Conservation (phyloP, 169 alveolate species). For the Babesia ovis region DNA sequence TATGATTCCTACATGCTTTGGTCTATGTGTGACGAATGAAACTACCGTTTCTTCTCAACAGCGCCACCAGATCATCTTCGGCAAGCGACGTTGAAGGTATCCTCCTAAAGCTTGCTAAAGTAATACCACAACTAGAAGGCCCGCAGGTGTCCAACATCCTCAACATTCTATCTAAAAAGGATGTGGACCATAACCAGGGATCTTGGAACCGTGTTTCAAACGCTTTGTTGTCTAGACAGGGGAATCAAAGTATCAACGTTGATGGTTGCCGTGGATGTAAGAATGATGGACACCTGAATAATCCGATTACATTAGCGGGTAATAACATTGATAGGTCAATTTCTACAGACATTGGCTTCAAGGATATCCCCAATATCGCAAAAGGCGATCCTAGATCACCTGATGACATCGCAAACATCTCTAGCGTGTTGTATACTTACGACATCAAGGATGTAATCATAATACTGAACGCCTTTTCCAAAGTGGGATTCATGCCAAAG, state of each 20-base stretch:
- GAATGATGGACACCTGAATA: background rate
- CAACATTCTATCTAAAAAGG: slow-evolving; percentile 58
- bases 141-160: slow-evolving; percentile 46
- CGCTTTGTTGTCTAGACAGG: background rate
- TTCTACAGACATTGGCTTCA: background rate
- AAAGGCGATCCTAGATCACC: background rate
- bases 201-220: slow-evolving; percentile 20
- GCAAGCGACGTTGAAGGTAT: slow-evolving; percentile 49
- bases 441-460: slow-evolving; percentile 54
- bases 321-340: background rate
- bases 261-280: background rate
- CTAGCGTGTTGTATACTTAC: slow-evolving; percentile 26
- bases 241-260: background rate
- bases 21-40: slow-evolving; percentile 18
- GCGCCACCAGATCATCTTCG: slow-evolving; percentile 29
- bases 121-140: slow-evolving; percentile 53
- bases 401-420: background rate
- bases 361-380: background rate
- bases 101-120: slow-evolving; percentile 28
- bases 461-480: slow-evolving; percentile 63
- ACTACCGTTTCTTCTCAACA: slow-evolving; percentile 58
- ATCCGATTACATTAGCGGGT: background rate
- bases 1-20: background rate
- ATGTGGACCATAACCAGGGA: slow-evolving; percentile 25
- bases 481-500: slow-evolving; percentile 21